A percentile compares a stretch with the other conserved stretches of the same genome.
Evolutionary conservation across 2,329 filamentous ascomycete species (phyloP).

Genomic region (Pyrenochaeta sp.): DNA sequence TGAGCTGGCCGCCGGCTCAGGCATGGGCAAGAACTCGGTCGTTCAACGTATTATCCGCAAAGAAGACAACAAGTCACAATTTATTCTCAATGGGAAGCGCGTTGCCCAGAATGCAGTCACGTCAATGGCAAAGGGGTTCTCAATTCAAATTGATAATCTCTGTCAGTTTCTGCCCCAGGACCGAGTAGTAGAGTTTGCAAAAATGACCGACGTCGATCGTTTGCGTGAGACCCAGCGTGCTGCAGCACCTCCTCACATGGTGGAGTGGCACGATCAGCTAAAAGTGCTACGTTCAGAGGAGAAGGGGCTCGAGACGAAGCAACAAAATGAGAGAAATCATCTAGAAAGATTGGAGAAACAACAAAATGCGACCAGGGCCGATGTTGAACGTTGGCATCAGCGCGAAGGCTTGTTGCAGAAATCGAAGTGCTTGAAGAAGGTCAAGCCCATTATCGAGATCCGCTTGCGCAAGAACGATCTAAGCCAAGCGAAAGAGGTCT

Average conservation of each 20-base stretch:
- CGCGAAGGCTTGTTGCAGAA: conserved; percentile 71
- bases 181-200: conserved; percentile 92
- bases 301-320: conserved; percentile 68
- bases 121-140: conserved; percentile 72
- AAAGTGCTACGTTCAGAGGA: conserved; percentile 75
- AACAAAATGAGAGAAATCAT: conserved; percentile 67
- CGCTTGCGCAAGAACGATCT: conserved; percentile 61
- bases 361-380: conserved; percentile 77
- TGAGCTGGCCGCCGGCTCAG: conserved; percentile 73
- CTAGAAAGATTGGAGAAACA: conserved; percentile 74
- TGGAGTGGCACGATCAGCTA: conserved; percentile 77
- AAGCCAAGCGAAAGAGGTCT: conserved; percentile 63
- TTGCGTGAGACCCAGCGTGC: conserved; percentile 87
- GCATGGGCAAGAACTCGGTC: conserved; percentile 71
- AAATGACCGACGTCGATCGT: conserved; percentile 80
- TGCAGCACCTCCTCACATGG: conserved; percentile 82
- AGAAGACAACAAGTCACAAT: conserved; percentile 84
- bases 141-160: conserved; percentile 96
- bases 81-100: conserved; percentile 75
- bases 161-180: conserved; percentile 98
- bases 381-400: conserved; percentile 84
- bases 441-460: conserved; percentile 73
- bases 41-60: conserved; percentile 79
- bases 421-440: conserved; percentile 70
- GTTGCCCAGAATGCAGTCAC: conserved; percentile 70